Percentiles rank a stretch among this genome's conserved stretches.
Conservation (phyloP, 192 early-diverging fungal species). For the Linnemannia elongata region DNA sequence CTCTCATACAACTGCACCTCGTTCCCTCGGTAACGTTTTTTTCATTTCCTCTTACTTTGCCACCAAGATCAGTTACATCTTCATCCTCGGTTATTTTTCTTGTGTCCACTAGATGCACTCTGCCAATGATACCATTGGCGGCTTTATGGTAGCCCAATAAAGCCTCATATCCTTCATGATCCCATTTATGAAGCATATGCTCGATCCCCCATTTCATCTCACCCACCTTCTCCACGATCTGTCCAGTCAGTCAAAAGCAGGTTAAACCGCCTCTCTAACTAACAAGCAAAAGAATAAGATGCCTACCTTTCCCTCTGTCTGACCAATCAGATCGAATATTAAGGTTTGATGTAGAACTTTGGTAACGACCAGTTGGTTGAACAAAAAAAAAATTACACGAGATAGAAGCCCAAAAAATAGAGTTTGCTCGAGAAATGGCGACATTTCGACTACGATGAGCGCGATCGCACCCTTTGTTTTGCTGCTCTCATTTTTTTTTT, state of each 20-base stretch:
- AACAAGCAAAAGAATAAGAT: background rate
- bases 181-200: background rate
- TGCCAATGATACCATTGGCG: no score
- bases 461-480: conserved; percentile 7
- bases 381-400: no score
- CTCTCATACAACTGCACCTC: no score
- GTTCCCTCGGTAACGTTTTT: no score
- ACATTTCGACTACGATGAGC: conserved; percentile 41
- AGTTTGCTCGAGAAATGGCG: conserved; percentile 35
- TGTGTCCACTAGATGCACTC: no score
- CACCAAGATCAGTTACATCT: no score
- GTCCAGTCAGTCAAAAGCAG: background rate
- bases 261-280: background rate
- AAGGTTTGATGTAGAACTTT: background rate
- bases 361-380: background rate
- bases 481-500: conserved; percentile 1
- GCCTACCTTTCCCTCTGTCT: no score
- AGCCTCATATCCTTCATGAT: no score
- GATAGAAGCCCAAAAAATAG: background rate
- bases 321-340: conserved; percentile 4
- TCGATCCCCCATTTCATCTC: background rate
- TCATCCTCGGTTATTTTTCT: no score
- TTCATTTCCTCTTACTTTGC: no score
- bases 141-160: no score
- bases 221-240: background rate